These are phyloP conservation scores for Priceomyces haplophilus DNA, from an alignment of 805 yeast genomes.

Conservation along the genomic window DNA sequence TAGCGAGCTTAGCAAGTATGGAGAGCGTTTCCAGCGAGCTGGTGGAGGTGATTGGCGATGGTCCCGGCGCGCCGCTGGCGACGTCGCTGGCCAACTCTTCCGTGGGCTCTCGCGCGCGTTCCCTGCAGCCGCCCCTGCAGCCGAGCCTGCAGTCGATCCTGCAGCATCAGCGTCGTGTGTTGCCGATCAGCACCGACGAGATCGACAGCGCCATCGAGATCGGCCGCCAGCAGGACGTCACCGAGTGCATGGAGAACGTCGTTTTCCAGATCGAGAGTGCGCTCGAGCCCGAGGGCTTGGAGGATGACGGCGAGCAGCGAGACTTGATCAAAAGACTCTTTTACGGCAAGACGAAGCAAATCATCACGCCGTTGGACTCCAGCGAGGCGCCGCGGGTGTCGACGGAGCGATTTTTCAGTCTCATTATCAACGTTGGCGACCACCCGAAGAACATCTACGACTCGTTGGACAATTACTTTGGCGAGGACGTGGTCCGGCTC, in stretches of 20 bases:
- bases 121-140: no score
- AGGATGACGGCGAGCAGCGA: slow-evolving; percentile 69
- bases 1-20: no score
- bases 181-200: slow-evolving; percentile 54
- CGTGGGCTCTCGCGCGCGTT: no score
- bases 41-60: neutral
- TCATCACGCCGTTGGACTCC: slow-evolving; percentile 50
- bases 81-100: no score
- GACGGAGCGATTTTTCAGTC: slow-evolving; percentile 72
- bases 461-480: slow-evolving; percentile 81
- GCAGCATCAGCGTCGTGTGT: slow-evolving; percentile 15
- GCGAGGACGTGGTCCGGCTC: slow-evolving; percentile 64
- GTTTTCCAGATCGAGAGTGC: slow-evolving; percentile 89
- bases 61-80: no score
- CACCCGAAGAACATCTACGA: slow-evolving; percentile 88
- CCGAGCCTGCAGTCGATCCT: no score
- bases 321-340: slow-evolving; percentile 80
- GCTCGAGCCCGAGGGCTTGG: slow-evolving; percentile 60
- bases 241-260: slow-evolving; percentile 95
- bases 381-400: slow-evolving; percentile 30
- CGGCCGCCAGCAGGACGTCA: slow-evolving; percentile 95
- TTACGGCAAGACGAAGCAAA: slow-evolving; percentile 82
- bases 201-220: slow-evolving; percentile 71
- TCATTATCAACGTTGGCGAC: slow-evolving; percentile 82
- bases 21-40: neutral